These are phyloP conservation scores for Yamagishiella unicocca DNA, from an alignment of 139 green algal genomes.

Conservation along the genomic window DNA sequence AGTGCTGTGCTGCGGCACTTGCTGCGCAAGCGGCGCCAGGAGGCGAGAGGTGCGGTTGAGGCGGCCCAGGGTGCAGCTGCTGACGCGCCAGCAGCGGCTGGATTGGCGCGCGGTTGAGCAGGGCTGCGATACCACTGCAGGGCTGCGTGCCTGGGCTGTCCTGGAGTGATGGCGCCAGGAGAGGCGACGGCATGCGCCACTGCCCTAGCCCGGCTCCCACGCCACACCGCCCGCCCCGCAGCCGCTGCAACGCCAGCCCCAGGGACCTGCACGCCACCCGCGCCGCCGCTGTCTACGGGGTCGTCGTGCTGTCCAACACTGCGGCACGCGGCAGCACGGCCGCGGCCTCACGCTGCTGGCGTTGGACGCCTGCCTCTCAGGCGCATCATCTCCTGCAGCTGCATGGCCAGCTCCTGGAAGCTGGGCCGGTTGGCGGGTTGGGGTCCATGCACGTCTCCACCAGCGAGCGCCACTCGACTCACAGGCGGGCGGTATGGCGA, in stretches of 20 bases:
- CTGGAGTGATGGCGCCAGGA: neutral
- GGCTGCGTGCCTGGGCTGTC: neutral
- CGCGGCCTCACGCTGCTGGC: neutral
- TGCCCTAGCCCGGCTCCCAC: neutral
- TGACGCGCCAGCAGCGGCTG: constrained; percentile 4
- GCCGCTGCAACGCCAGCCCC: neutral
- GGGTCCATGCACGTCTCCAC: constrained; percentile 85
- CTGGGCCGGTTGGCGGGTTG: constrained; percentile 72
- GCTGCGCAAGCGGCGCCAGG: neutral
- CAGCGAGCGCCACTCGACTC: constrained; percentile 83
- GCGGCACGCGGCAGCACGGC: neutral
- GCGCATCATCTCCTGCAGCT: constrained; percentile 73
- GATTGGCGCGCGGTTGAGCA: too few species aligned
- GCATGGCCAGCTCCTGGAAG: constrained; percentile 75
- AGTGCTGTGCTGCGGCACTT: neutral
- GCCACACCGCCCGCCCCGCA: neutral
- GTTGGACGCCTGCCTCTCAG: constrained; percentile 40
- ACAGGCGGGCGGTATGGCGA: constrained; percentile 77
- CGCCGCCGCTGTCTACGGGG: neutral
- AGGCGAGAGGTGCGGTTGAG: neutral
- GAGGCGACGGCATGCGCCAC: neutral
- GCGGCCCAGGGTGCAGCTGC: neutral
- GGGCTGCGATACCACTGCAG: too few species aligned
- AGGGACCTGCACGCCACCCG: constrained; percentile 57
- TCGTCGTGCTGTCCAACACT: neutral